phyloP scores from a whole-genome alignment of 305 asterid genomes.

The Solanum aculeatissimum region DNA sequence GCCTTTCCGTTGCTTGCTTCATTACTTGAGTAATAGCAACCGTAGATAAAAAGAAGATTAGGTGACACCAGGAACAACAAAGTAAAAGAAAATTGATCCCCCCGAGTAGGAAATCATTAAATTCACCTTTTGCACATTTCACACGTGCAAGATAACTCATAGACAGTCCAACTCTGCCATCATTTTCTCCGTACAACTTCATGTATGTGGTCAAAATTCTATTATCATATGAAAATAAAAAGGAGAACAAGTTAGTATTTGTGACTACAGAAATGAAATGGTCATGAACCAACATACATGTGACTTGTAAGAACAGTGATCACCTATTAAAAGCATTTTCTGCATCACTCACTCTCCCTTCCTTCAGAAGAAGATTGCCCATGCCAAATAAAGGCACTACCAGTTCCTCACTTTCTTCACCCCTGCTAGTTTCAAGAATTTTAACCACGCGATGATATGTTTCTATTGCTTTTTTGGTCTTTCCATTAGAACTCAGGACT shows the following conservation, averaged over 20 bases:
- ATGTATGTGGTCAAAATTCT: conserved; percentile 49
- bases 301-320: not conserved
- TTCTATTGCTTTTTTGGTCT: conserved; percentile 46
- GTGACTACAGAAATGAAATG: not conserved
- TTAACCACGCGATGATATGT: conserved; percentile 41
- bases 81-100: not conserved
- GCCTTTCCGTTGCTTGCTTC: not conserved
- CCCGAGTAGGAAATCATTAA: not conserved
- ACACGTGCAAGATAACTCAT: conserved; percentile 80
- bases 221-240: conserved; percentile 7
- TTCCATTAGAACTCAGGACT: conserved; percentile 43
- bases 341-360: conserved; percentile 62
- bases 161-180: conserved; percentile 75
- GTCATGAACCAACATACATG: not conserved
- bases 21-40: not conserved
- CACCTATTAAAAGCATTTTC: conserved; percentile 55
- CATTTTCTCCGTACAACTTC: conserved; percentile 59
- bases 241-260: conserved; percentile 3
- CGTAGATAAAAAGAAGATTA: not conserved
- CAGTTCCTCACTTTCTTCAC: conserved; percentile 43
- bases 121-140: conserved; percentile 79
- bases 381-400: conserved; percentile 48
- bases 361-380: conserved; percentile 64
- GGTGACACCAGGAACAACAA: not conserved
- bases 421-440: conserved; percentile 41